phyloP scores from a whole-genome alignment of 2,329 filamentous ascomycete species.

The Scytalidium lignicola region DNA sequence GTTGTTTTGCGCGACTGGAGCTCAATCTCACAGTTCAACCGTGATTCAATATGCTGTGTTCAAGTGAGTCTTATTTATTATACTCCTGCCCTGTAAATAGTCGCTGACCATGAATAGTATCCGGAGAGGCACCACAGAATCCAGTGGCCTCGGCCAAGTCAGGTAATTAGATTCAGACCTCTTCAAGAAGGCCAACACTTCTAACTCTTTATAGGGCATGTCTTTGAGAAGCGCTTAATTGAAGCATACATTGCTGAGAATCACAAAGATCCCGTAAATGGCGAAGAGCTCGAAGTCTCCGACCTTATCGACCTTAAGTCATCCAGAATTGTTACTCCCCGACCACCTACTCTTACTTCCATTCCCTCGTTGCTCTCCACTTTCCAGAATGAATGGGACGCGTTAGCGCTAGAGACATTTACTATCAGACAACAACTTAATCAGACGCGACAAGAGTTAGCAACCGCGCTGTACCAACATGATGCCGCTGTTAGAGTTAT shows the following conservation, averaged over 20 bases:
- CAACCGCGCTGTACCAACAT: slow-evolving; percentile 90
- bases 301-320: slow-evolving; percentile 87
- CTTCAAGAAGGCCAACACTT: slow-evolving; percentile 7
- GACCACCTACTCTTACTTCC: slow-evolving; percentile 89
- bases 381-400: slow-evolving; percentile 99
- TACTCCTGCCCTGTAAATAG: slow-evolving; percentile 15
- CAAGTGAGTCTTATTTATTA: slow-evolving; percentile 47
- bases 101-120: slow-evolving; percentile 55
- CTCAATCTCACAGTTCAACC: slow-evolving; percentile 12
- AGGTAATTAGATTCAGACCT: slow-evolving; percentile 49
- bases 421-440: slow-evolving; percentile 84
- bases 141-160: slow-evolving; percentile 94
- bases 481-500: slow-evolving; percentile 97
- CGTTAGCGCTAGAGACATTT: slow-evolving; percentile 84
- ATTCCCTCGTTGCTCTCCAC: slow-evolving; percentile 90
- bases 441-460: slow-evolving; percentile 88
- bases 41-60: slow-evolving; percentile 52
- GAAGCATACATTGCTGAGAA: slow-evolving; percentile 93
- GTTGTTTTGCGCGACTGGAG: slow-evolving; percentile 16
- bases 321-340: slow-evolving; percentile 75
- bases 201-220: slow-evolving; percentile 54
- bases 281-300: slow-evolving; percentile 75
- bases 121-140: slow-evolving; percentile 90
- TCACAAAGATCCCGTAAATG: slow-evolving; percentile 85
- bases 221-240: slow-evolving; percentile 93